Percentiles rank a stretch among this genome's conserved stretches.
phyloP scores from a whole-genome alignment of 2,329 filamentous ascomycete genomes.

The Aspergillus sp. region DNA sequence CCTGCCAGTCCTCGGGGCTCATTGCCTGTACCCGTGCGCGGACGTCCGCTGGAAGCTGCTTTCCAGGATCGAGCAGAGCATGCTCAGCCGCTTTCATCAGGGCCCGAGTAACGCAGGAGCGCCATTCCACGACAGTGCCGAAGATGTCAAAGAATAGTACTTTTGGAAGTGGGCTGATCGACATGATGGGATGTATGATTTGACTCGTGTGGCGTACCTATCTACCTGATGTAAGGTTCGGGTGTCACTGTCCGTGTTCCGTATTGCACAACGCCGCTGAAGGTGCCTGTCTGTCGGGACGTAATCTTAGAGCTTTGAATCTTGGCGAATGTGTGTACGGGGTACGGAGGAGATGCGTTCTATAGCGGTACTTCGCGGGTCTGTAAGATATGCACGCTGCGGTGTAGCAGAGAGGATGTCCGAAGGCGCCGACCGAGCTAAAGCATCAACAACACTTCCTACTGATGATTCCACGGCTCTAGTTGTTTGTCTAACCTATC shows the following conservation, averaged over 20 bases:
- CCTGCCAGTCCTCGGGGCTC: conserved; percentile 60
- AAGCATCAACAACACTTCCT: too few species aligned
- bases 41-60: conserved; percentile 50
- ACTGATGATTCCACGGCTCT: too few species aligned
- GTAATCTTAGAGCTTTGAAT: not conserved
- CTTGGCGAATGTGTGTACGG: not conserved
- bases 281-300: not conserved
- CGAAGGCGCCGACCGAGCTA: not conserved
- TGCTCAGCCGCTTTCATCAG: conserved; percentile 55
- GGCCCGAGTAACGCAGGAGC: conserved; percentile 63
- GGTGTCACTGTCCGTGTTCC: not conserved
- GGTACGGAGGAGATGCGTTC: not conserved
- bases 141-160: conserved; percentile 41
- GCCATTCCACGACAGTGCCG: conserved; percentile 75
- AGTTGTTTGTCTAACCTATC: too few species aligned
- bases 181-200: conserved; percentile 21
- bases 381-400: not conserved
- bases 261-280: not conserved
- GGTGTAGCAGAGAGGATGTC: not conserved
- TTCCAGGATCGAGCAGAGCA: conserved; percentile 50
- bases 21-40: conserved; percentile 55
- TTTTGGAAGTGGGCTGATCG: conserved; percentile 22
- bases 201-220: not conserved
- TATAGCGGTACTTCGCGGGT: too few species aligned
- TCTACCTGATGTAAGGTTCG: not conserved